Conservation (phyloP, 768 basidiomycete species). For the Lentinula sp. region DNA sequence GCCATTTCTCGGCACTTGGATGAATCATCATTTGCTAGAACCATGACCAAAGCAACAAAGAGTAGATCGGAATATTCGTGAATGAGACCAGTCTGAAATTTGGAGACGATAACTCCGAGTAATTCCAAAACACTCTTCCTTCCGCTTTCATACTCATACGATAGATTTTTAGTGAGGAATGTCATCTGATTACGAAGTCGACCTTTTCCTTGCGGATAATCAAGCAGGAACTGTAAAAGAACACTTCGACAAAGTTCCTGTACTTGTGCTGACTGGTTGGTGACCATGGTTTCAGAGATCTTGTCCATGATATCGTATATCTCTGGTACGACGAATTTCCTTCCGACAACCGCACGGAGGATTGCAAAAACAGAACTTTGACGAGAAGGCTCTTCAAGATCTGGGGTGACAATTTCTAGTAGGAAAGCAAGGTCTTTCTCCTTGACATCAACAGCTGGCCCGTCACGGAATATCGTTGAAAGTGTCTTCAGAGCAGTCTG, state of each 20-base stretch:
- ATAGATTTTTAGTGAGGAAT: constrained; percentile 88
- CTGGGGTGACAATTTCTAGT: constrained; percentile 79
- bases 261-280: constrained; percentile 84
- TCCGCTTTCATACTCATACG: constrained; percentile 87
- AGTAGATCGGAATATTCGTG: constrained; percentile 82
- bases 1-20: constrained; percentile 87
- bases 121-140: constrained; percentile 92
- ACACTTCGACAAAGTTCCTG: constrained; percentile 89
- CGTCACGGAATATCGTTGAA: constrained; percentile 85
- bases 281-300: constrained; percentile 88
- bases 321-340: constrained; percentile 91
- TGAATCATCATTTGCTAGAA: constrained; percentile 90
- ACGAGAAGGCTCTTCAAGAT: constrained; percentile 83
- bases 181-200: constrained; percentile 83
- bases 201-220: constrained; percentile 95
- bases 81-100: constrained; percentile 73
- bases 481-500: constrained; percentile 87
- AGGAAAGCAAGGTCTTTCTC: constrained; percentile 87
- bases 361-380: constrained; percentile 86
- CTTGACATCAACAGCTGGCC: constrained; percentile 71
- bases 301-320: constrained; percentile 97
- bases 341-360: constrained; percentile 83
- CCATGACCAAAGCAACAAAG: constrained; percentile 89
- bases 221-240: constrained; percentile 89
- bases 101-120: constrained; percentile 74